Conservation (phyloP, 768 basidiomycete species). For the Coprinopsis sp. region DNA sequence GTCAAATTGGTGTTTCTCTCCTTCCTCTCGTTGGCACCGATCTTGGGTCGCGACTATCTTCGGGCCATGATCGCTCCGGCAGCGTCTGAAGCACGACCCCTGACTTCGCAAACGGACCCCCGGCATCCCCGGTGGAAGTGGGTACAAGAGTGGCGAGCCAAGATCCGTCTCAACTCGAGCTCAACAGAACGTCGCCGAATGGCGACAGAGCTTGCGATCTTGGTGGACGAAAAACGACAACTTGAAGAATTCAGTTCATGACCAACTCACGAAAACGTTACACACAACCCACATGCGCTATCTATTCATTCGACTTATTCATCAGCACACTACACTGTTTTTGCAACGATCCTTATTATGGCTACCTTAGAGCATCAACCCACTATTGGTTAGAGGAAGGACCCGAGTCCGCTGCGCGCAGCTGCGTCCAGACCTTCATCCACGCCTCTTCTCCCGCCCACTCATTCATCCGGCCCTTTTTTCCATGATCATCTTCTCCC, state of each 20-base stretch:
- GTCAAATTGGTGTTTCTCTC: slow-evolving; percentile 80
- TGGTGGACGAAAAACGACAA: slow-evolving; percentile 54
- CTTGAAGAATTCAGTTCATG: slow-evolving; percentile 32
- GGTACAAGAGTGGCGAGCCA: slow-evolving; percentile 67
- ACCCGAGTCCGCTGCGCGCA: too few relatives aligned
- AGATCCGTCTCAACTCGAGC: slow-evolving; percentile 51
- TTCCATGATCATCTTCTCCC: neutral
- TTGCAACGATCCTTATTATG: too few relatives aligned
- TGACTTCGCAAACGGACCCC: slow-evolving; percentile 19
- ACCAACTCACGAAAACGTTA: neutral
- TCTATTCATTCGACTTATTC: too few relatives aligned
- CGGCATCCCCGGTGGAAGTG: slow-evolving; percentile 45
- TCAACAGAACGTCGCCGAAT: slow-evolving; percentile 42
- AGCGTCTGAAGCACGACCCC: slow-evolving; percentile 11
- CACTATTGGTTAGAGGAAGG: too few relatives aligned
- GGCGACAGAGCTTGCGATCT: slow-evolving; percentile 42
- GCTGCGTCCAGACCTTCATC: too few relatives aligned
- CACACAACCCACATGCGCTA: too few relatives aligned
- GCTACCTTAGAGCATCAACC: too few relatives aligned
- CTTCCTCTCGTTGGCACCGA: slow-evolving; percentile 81
- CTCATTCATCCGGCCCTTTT: too few relatives aligned
- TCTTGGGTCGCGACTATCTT: slow-evolving; percentile 67
- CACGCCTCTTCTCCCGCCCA: too few relatives aligned
- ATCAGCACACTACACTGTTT: too few relatives aligned
- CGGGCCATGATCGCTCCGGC: slow-evolving; percentile 48